These are phyloP conservation scores for Combretum micranthum DNA, from an alignment of 345 rosid species.

Conservation along the genomic window DNA sequence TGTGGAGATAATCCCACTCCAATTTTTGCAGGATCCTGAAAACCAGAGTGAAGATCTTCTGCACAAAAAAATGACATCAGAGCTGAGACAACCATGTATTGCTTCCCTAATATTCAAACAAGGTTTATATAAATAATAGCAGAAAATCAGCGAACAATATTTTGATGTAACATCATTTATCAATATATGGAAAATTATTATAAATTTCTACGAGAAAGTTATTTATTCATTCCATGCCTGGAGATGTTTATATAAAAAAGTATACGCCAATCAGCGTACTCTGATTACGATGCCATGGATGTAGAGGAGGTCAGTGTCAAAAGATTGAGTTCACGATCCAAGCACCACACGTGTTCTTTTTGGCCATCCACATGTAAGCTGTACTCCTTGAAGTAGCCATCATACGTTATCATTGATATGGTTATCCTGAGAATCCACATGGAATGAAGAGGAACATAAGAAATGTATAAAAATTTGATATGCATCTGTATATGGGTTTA, in stretches of 20 bases:
- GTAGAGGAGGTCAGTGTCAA: slow-evolving; percentile 17
- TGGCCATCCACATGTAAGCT: slow-evolving; percentile 35
- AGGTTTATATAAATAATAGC: too few relatives aligned
- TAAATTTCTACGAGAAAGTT: too few relatives aligned
- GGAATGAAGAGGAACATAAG: slow-evolving; percentile 2
- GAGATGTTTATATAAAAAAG: neutral
- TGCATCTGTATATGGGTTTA: too few relatives aligned
- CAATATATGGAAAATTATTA: too few relatives aligned
- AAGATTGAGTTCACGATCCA: slow-evolving; percentile 67
- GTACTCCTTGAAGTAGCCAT: slow-evolving; percentile 78
- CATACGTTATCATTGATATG: slow-evolving; percentile 53
- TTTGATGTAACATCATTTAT: too few relatives aligned
- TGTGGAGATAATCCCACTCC: too few relatives aligned
- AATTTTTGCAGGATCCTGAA: too few relatives aligned
- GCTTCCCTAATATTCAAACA: too few relatives aligned
- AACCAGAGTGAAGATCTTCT: too few relatives aligned
- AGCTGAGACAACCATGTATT: too few relatives aligned
- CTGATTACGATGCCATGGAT: slow-evolving; percentile 6
- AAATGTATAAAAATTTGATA: neutral
- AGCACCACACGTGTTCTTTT: slow-evolving; percentile 55
- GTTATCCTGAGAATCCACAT: slow-evolving; percentile 42
- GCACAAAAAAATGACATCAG: too few relatives aligned
- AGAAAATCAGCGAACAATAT: too few relatives aligned
- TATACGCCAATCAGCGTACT: neutral
- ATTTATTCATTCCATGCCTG: neutral